Conservation (phyloP, 1,284 basidiomycete genomes). For the Ceratobasidium sp. region DNA sequence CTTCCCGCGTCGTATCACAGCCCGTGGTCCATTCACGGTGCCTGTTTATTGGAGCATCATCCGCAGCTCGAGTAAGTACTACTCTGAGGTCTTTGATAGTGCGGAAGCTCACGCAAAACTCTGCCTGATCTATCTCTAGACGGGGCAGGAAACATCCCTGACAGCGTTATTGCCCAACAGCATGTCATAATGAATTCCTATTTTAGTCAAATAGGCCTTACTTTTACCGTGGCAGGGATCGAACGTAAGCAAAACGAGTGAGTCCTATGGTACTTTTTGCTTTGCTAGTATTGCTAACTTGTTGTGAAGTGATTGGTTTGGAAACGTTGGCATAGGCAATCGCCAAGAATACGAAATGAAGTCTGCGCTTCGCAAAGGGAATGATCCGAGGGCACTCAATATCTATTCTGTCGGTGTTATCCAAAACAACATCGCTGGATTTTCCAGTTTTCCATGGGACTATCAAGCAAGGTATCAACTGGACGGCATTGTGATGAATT, state of each 20-base stretch:
- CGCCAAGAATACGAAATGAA: background rate
- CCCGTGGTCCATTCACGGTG: background rate
- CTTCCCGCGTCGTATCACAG: background rate
- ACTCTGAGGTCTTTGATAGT: too few species aligned
- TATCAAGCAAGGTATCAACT: conserved; percentile 31
- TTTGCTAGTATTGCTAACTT: too few species aligned
- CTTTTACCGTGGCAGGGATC: background rate
- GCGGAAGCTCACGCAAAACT: too few species aligned
- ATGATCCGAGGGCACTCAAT: background rate
- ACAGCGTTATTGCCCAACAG: background rate
- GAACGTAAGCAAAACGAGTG: background rate
- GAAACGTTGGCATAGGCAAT: too few species aligned
- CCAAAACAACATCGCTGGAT: background rate
- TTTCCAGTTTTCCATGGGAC: background rate
- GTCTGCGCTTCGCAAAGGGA: background rate
- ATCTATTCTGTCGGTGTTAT: background rate
- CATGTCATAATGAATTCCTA: background rate
- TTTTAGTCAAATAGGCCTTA: background rate
- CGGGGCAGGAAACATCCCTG: background rate
- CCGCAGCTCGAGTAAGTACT: too few species aligned
- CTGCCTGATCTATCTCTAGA: background rate
- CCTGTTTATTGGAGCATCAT: too few species aligned
- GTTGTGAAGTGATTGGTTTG: background rate
- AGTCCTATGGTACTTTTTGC: too few species aligned
- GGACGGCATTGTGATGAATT: conserved; percentile 44